Evolutionary conservation across 164 flowering plant genomes (phyloP), one percentile per base, ranked within the genome.

Genomic region (Sextonia rubra): DNA sequence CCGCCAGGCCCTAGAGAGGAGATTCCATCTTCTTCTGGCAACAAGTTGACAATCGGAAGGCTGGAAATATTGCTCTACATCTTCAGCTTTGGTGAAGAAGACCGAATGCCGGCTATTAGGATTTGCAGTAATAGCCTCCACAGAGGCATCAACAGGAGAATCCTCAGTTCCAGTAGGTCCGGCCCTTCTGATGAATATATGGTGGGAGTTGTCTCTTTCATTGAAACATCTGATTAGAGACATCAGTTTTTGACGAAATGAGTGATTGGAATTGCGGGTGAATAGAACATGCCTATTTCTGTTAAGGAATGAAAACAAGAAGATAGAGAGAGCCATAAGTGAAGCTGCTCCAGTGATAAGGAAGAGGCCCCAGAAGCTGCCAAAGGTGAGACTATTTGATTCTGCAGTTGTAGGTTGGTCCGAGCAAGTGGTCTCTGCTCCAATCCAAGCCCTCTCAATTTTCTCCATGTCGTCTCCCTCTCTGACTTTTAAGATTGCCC

Each of bases 301-400:
- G 48, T 61, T 68, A 12, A 81, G 73, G 74, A 83, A 84, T 18
- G 24, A 14, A 44, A 37, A 1, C 3, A 71, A 24, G 74, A 29
- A 78, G 66, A 72, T 49, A 12, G 76, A 12, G 15, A 84, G 69
- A 49, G 85, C 80, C 0, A 52, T 24, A 29, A 18, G 14, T 23
- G 85, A 76, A 69, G 79, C 80, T 1, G 75, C 24, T 22, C 83
- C 87, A 14, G 81, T 81, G 12, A 86, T 82, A 56, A 82, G 70
- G 68, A 86, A 88, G 26, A 86, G 85, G 6, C 87, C 78, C 71
- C 32, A 18, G 56, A 80, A 75, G 58, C 75, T 71, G 8, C 64
- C 18, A 1, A 74, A 63, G 17, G 70, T 56, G 22, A 77, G 72
- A 52, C 15, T 48, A 4, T 48, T 8, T 48, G 15, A 48, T 14